phyloP scores from a whole-genome alignment of 192 early-diverging fungal genomes.

The Phycomyces nitens region DNA sequence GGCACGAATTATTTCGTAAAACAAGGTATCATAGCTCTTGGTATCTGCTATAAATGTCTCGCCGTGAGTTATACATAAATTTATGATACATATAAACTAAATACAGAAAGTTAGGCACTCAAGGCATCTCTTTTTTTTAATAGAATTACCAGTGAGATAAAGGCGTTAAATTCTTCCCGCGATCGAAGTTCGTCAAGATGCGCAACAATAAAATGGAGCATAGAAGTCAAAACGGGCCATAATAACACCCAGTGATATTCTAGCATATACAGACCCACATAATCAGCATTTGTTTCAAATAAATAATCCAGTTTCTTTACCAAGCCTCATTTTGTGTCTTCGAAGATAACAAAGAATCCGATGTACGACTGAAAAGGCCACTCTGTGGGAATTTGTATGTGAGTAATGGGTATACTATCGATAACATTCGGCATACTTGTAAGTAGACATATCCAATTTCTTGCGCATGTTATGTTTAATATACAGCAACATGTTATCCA shows the following conservation, averaged over 20 bases:
- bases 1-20: conserved; percentile 53
- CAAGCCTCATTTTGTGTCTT: conserved; percentile 29
- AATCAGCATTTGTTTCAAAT: not conserved
- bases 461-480: conserved; percentile 56
- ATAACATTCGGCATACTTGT: conserved; percentile 32
- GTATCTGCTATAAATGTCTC: conserved; percentile 50
- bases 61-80: conserved; percentile 45
- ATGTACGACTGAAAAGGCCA: conserved; percentile 29
- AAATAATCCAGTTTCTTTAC: conserved; percentile 5
- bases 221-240: conserved; percentile 46
- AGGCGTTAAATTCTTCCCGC: conserved; percentile 25
- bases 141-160: conserved; percentile 39
- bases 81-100: conserved; percentile 43
- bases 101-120: not conserved
- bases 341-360: conserved; percentile 23
- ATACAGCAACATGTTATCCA: conserved; percentile 48
- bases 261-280: conserved; percentile 14
- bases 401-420: conserved; percentile 2
- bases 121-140: not conserved
- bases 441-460: conserved; percentile 46
- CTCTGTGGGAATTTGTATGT: not conserved
- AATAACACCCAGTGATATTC: conserved; percentile 55
- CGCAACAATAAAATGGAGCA: conserved; percentile 42
- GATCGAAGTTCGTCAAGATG: conserved; percentile 36
- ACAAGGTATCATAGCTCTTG: conserved; percentile 45